Evolutionary conservation across 192 early-diverging fungal genomes (phyloP).

Genomic region (Gaertneriomyces semiglobifer): DNA sequence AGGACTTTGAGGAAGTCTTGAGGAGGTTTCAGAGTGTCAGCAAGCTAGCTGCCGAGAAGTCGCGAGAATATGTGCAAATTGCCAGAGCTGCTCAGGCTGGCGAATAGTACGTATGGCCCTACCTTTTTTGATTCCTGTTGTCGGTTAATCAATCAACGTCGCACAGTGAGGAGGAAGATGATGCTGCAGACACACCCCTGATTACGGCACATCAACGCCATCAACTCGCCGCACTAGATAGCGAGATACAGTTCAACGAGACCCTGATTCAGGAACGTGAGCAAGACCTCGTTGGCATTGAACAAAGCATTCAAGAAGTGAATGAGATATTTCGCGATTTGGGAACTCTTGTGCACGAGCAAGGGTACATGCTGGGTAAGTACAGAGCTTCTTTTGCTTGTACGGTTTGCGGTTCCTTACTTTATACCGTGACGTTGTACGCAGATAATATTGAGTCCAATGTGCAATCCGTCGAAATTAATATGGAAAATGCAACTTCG

Average conservation of each 20-base stretch:
- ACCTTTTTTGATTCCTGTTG: neutral
- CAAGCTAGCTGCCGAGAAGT: constrained; percentile 75
- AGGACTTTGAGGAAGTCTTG: constrained; percentile 91
- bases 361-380: constrained; percentile 84
- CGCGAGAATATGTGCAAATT: constrained; percentile 78
- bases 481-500: constrained; percentile 73
- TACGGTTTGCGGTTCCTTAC: neutral
- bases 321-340: constrained; percentile 98
- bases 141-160: too few relatives aligned
- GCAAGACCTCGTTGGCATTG: constrained; percentile 86
- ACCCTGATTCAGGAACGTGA: constrained; percentile 90
- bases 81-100: constrained; percentile 51
- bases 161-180: constrained; percentile 42
- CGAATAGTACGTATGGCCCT: constrained; percentile 18
- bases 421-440: neutral
- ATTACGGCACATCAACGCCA: constrained; percentile 41
- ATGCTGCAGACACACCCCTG: constrained; percentile 53
- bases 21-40: constrained; percentile 85
- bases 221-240: constrained; percentile 71
- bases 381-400: constrained; percentile 1
- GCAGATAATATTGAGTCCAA: constrained; percentile 94
- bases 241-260: constrained; percentile 94
- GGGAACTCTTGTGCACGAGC: constrained; percentile 95
- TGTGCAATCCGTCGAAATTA: constrained; percentile 75
- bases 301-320: constrained; percentile 86